phyloP scores from a whole-genome alignment of 345 rosid species.

The Adansonia digitata region DNA sequence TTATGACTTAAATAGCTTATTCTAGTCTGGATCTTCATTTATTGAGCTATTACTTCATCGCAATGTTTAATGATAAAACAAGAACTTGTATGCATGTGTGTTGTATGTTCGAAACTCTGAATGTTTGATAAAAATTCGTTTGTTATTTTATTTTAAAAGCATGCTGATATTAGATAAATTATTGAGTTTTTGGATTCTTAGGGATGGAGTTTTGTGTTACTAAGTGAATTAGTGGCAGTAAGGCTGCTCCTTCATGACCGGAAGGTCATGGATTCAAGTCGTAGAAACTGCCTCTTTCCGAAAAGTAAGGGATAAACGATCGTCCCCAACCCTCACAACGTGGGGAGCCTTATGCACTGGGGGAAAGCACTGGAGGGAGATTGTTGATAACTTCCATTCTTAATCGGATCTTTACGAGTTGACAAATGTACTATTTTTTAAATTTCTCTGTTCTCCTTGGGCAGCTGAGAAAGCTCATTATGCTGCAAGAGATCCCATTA shows the following conservation, averaged over 20 bases:
- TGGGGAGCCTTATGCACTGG: too few species aligned
- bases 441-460: constrained; percentile 17
- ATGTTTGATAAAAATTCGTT: background rate
- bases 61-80: background rate
- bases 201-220: background rate
- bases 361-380: background rate
- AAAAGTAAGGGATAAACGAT: too few species aligned
- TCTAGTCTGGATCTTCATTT: too few species aligned
- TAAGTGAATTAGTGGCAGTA: background rate
- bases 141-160: background rate
- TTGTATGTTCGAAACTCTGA: background rate
- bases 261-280: too few species aligned
- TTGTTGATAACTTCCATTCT: background rate
- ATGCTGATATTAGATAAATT: background rate
- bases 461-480: constrained; percentile 76
- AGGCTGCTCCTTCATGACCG: too few species aligned
- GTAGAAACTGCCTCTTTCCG: too few species aligned
- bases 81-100: background rate
- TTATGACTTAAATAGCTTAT: too few species aligned
- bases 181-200: background rate
- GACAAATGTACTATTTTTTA: background rate
- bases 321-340: too few species aligned
- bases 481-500: constrained; percentile 73
- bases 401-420: background rate
- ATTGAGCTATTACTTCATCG: background rate